Conservation (phyloP, 768 basidiomycete species). For the Cytidiella melzeri region DNA sequence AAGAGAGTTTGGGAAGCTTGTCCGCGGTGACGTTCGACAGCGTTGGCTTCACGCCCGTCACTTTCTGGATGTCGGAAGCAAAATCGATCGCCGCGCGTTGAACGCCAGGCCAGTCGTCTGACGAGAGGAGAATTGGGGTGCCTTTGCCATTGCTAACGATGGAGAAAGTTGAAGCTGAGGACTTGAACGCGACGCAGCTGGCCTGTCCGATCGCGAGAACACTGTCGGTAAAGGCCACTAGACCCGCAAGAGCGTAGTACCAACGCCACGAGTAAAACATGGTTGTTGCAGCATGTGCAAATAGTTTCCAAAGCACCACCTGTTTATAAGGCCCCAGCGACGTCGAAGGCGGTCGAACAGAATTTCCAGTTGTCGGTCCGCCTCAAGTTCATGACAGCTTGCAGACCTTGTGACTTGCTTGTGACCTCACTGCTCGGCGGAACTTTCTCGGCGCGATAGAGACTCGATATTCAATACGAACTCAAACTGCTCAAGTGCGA, state of each 20-base stretch:
- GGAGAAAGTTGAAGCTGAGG: constrained; percentile 30
- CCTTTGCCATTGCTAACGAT: constrained; percentile 41
- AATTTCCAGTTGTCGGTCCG: not conserved
- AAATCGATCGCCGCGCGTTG: constrained; percentile 57
- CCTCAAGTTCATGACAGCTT: not conserved
- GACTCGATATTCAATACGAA: not conserved
- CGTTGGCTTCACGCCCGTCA: constrained; percentile 46
- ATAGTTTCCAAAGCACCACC: not conserved
- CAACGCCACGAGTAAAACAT: constrained; percentile 10
- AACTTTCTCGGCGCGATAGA: constrained; percentile 7
- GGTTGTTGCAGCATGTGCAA: not conserved
- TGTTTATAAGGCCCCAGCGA: not conserved
- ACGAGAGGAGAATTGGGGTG: constrained; percentile 42
- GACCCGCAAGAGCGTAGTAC: constrained; percentile 9
- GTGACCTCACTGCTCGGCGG: too few relatives aligned
- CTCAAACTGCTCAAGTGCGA: not conserved
- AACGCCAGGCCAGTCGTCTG: constrained; percentile 59
- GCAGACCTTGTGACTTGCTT: constrained; percentile 18
- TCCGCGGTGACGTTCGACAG: constrained; percentile 41
- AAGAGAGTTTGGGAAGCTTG: constrained; percentile 10
- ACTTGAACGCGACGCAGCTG: constrained; percentile 41
- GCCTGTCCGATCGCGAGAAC: constrained; percentile 43
- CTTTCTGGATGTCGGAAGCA: constrained; percentile 51
- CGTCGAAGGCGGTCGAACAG: not conserved
- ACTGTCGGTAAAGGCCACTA: constrained; percentile 12